Base-by-base conservation (phyloP, 768 basidiomycete genomes). In the Rubroboletus satanas region DNA sequence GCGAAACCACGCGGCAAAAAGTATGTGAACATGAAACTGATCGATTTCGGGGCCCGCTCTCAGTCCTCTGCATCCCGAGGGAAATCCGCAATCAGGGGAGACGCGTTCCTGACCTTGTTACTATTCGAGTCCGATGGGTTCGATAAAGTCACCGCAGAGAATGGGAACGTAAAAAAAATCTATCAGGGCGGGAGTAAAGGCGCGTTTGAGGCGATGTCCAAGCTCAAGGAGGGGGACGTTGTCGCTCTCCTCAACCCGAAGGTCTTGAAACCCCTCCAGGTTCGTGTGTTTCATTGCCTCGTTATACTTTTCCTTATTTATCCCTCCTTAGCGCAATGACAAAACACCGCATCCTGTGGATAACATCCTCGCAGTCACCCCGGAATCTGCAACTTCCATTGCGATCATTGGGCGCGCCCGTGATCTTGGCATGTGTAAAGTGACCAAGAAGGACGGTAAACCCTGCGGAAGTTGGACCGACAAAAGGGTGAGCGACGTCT, bases 151-250 rank as follows among this genome's bases (percentile, higher is more conserved):
- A 77, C 76, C 4, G 74, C 67, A 29, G 83, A 80, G 7, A 77
- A 83, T 46, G 73, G 75, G 35, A 79, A 71, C 36, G 73, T 78
- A 37, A 76, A 77, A 58, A 92, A 84, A 65, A 56, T 87, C 0
- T 96, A 94, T 69, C 82, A 78, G 59, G 96, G 97, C 0, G 96
- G 96, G 3, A 93, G 92, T 60, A 83, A 85, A 7, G 97, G 97
- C 5, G 95, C 94, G 4, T 98, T 90, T 65, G 97, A 98, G 69
- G 77, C 81, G 47, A 83, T 90, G 74, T 86, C 90, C 46, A 92
- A 91, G 63, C 71, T 96, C 51, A 84, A 83, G 55, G 89, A 93
- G 60, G 97, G 97, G 2, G 87, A 92, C 45, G 94, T 98, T 5
- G 76, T 98, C 38, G 90, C 93, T 1, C 77, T 99, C 39, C 74